Evolutionary conservation across 2,329 filamentous ascomycete species (phyloP).

Genomic region (Pyricularia sp.): DNA sequence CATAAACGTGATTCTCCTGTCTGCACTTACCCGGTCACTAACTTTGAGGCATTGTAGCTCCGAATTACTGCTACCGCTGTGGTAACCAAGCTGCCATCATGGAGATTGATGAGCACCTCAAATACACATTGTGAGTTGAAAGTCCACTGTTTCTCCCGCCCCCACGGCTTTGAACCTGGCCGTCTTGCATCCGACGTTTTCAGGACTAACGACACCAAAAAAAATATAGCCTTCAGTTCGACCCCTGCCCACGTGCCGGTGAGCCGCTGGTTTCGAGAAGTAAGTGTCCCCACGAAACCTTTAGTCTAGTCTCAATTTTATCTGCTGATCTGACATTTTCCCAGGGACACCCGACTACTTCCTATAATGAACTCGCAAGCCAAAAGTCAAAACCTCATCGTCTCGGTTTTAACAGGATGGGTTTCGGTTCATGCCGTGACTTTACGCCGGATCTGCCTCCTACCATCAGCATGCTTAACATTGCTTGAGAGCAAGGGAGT

Average conservation of each 20-base stretch:
- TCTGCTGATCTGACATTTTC: conserved; percentile 6
- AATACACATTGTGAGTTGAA: conserved; percentile 89
- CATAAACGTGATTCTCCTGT: background rate
- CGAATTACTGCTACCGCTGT: conserved; percentile 96
- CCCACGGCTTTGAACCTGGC: background rate
- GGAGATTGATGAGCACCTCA: conserved; percentile 98
- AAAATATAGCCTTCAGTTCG: conserved; percentile 77
- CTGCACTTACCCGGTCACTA: conserved; percentile 9
- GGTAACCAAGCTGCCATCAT: conserved; percentile 99
- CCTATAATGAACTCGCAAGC: conserved; percentile 47
- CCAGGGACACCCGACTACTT: conserved; percentile 90
- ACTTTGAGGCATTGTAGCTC: conserved; percentile 36
- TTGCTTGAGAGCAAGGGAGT: background rate
- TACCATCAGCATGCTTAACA: background rate
- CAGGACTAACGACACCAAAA: conserved; percentile 1
- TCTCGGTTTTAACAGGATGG: background rate
- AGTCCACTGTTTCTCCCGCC: background rate
- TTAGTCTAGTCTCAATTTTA: background rate
- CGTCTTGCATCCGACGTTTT: background rate
- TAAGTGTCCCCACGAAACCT: conserved; percentile 22
- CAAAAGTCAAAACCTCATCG: background rate
- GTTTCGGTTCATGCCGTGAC: background rate
- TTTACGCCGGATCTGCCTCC: background rate
- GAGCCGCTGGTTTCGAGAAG: conserved; percentile 98
- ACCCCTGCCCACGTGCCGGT: conserved; percentile 91